A percentile compares a stretch with the other conserved stretches of the same genome.
phyloP scores from a whole-genome alignment of 2,329 filamentous ascomycete genomes.

The Monosporascus ibericus region DNA sequence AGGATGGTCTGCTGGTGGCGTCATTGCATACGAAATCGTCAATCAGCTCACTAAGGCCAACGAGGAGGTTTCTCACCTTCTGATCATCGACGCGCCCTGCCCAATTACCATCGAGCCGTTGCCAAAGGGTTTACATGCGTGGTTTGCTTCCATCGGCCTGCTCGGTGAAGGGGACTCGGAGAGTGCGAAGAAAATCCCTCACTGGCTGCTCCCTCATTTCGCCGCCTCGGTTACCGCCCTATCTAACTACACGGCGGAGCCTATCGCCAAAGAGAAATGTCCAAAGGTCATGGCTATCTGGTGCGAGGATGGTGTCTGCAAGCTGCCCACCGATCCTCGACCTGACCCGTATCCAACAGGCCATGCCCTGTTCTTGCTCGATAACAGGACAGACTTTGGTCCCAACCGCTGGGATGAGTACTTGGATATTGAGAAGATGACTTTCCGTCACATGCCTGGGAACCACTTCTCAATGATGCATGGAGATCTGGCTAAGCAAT shows the following conservation, averaged over 20 bases:
- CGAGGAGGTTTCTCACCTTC: constrained; percentile 51
- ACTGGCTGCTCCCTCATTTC: constrained; percentile 73
- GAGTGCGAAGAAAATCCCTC: constrained; percentile 50
- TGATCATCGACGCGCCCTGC: constrained; percentile 62
- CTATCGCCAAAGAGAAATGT: constrained; percentile 51
- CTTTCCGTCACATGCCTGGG: constrained; percentile 60
- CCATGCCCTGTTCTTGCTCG: constrained; percentile 63
- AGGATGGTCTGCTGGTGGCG: constrained; percentile 73
- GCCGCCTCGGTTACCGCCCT: constrained; percentile 61
- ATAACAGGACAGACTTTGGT: constrained; percentile 67
- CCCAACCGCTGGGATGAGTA: constrained; percentile 66
- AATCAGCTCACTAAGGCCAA: constrained; percentile 52
- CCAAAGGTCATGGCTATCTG: constrained; percentile 62
- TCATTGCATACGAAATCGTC: constrained; percentile 63
- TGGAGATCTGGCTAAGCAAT: constrained; percentile 34
- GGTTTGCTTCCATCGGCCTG: constrained; percentile 67
- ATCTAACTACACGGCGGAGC: constrained; percentile 61
- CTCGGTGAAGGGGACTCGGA: constrained; percentile 55
- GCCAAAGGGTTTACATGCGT: constrained; percentile 60
- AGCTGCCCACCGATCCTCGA: constrained; percentile 57
- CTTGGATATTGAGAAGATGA: constrained; percentile 54
- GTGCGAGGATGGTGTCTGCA: constrained; percentile 69
- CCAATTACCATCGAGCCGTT: constrained; percentile 64
- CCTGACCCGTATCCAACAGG: constrained; percentile 54
- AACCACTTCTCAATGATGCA: constrained; percentile 78